Conservation (phyloP, 441 rosid species). For the Biscutella auriculata region DNA sequence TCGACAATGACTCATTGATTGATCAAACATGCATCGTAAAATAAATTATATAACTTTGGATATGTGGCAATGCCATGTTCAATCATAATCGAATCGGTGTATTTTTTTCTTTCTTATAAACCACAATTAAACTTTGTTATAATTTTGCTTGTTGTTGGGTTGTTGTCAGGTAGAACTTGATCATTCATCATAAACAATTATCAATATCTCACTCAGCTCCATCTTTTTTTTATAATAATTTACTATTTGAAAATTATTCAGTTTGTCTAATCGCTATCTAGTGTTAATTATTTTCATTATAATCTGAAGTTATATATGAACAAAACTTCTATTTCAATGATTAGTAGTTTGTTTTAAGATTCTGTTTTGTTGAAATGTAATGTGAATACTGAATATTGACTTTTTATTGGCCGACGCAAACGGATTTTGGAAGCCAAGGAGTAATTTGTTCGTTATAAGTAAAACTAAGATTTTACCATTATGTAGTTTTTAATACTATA, state of each 20-base stretch:
- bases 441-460: no score
- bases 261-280: conserved; percentile 11
- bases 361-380: not conserved
- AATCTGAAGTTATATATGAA: conserved; percentile 10
- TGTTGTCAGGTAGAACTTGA: conserved; percentile 15
- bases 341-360: not conserved
- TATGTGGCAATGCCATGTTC: conserved; percentile 10
- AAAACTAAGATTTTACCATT: no score
- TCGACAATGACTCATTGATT: conserved; percentile 8
- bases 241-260: conserved; percentile 9
- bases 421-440: not conserved
- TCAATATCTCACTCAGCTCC: conserved; percentile 10
- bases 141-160: conserved; percentile 9
- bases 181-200: conserved; percentile 9
- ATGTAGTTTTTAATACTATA: no score
- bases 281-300: conserved; percentile 8
- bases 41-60: not conserved
- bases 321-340: conserved; percentile 14
- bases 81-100: conserved; percentile 3
- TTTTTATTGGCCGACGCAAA: conserved; percentile 9
- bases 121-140: not conserved
- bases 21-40: not conserved
- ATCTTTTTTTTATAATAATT: not conserved
- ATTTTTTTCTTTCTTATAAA: conserved; percentile 3
- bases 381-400: not conserved